Evolutionary conservation across 129 eudicot species (phyloP).

Genomic region (Centaurea solstitialis): DNA sequence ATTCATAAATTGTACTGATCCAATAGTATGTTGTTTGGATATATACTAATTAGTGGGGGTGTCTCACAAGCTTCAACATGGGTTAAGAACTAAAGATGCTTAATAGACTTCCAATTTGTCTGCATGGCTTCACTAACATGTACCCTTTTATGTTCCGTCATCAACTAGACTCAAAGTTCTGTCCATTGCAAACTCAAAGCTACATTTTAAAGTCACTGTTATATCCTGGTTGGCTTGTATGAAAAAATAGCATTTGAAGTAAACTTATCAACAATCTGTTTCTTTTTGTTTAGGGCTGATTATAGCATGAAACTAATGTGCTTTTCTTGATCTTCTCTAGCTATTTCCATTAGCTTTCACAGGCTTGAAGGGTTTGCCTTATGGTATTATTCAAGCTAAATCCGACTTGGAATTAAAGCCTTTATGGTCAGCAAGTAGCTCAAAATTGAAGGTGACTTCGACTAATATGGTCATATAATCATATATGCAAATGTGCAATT

Average conservation of each 20-base stretch:
- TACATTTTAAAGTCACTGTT: conserved; percentile 22
- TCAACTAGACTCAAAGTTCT: conserved; percentile 55
- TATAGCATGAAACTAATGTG: conserved; percentile 10
- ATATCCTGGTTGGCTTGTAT: neutral
- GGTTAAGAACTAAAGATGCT: neutral
- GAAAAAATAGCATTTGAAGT: neutral
- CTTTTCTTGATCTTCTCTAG: conserved; percentile 32
- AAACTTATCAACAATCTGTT: neutral
- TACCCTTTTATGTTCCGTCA: neutral
- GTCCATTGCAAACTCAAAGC: conserved; percentile 33
- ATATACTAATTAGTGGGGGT: neutral
- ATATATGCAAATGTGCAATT: conserved; percentile 10
- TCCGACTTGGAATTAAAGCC: conserved; percentile 86
- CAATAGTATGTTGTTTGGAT: neutral
- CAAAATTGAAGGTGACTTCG: conserved; percentile 63
- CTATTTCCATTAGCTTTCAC: conserved; percentile 36
- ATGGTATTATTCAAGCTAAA: conserved; percentile 72
- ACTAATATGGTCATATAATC: neutral
- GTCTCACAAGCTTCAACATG: too few species aligned
- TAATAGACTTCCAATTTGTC: neutral
- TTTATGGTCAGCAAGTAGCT: conserved; percentile 61
- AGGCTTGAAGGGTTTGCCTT: conserved; percentile 68
- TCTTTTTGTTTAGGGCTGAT: neutral
- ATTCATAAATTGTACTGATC: neutral
- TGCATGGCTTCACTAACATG: neutral